phyloP scores from a whole-genome alignment of 2,329 filamentous ascomycete species.

The Cyphellophora attinorum region DNA sequence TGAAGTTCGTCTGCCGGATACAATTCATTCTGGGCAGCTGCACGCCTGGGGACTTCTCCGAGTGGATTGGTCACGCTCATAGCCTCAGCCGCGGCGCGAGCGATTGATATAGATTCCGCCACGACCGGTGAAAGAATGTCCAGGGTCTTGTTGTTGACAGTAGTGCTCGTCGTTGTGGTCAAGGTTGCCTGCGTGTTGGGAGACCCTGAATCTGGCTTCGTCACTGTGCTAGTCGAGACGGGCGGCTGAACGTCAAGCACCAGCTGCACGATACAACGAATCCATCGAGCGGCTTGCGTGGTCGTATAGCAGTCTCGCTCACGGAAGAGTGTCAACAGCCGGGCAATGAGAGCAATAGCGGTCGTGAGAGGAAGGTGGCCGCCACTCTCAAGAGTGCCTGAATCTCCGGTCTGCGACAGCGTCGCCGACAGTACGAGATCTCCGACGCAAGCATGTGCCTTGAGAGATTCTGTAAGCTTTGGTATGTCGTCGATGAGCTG shows the following conservation, averaged over 20 bases:
- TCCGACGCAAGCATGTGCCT: slow-evolving; percentile 54
- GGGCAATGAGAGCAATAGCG: slow-evolving; percentile 26
- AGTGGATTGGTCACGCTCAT: slow-evolving; percentile 13
- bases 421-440: slow-evolving; percentile 52
- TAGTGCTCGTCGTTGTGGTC: neutral
- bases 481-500: slow-evolving; percentile 35
- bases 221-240: no score
- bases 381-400: neutral
- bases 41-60: slow-evolving; percentile 23
- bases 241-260: slow-evolving; percentile 46
- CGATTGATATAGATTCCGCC: neutral
- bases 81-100: neutral
- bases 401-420: slow-evolving; percentile 2
- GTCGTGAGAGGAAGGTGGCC: slow-evolving; percentile 28
- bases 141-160: neutral
- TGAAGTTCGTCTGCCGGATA: slow-evolving; percentile 48
- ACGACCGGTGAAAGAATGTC: neutral
- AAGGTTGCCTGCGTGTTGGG: no score
- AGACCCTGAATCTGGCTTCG: no score
- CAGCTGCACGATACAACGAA: slow-evolving; percentile 65
- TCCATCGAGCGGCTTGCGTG: slow-evolving; percentile 60
- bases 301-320: slow-evolving; percentile 46
- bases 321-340: slow-evolving; percentile 62
- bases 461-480: slow-evolving; percentile 21
- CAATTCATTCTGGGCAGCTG: neutral